phyloP scores from a whole-genome alignment of 768 basidiomycete genomes.

The Trametes meyenii region DNA sequence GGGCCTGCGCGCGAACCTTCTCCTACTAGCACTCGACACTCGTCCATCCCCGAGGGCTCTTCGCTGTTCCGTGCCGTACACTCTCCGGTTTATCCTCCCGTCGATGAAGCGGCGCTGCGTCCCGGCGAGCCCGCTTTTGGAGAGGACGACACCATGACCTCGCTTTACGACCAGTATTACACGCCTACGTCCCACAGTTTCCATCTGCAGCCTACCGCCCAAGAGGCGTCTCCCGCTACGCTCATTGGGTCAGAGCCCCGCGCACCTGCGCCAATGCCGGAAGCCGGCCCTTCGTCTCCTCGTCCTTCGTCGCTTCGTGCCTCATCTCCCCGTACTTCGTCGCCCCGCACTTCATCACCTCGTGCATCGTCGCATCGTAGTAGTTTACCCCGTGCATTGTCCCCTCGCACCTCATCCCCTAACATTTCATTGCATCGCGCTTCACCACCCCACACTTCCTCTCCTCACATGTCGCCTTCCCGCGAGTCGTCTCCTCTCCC shows the following conservation, averaged over 20 bases:
- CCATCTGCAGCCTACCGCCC: background rate
- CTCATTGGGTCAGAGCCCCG: background rate
- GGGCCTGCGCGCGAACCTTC: constrained; percentile 1
- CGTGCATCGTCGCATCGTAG: background rate
- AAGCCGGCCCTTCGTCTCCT: constrained; percentile 1
- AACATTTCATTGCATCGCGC: background rate
- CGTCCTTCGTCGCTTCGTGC: background rate
- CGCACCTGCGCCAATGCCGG: background rate
- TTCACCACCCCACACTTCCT: background rate
- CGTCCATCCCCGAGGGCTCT: constrained; percentile 8
- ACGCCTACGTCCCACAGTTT: constrained; percentile 14
- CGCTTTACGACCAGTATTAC: constrained; percentile 25
- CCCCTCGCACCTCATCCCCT: background rate
- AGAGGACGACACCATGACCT: constrained; percentile 24
- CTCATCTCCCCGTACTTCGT: background rate
- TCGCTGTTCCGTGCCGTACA: constrained; percentile 12
- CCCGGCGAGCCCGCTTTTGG: constrained; percentile 14
- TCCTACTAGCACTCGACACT: background rate
- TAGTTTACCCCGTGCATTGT: background rate
- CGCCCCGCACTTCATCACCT: background rate
- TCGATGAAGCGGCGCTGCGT: constrained; percentile 5
- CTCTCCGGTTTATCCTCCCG: constrained; percentile 6
- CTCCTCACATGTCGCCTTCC: background rate
- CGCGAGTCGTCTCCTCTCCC: background rate
- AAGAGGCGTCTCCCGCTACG: background rate